Evolutionary conservation across 768 basidiomycete species (phyloP).

Genomic region (Terana coerulea): DNA sequence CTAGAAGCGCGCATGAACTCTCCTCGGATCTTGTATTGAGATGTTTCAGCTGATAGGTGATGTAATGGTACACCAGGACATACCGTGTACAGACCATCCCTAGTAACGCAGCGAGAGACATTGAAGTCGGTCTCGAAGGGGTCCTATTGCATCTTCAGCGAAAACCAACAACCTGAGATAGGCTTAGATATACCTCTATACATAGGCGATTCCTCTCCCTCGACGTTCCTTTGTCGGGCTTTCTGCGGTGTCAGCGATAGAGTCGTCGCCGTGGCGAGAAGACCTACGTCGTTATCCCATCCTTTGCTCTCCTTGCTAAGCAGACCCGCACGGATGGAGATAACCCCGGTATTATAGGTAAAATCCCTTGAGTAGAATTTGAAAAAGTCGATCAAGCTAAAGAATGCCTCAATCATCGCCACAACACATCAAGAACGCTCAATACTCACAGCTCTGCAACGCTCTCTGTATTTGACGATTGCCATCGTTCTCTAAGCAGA

Average conservation of each 20-base stretch:
- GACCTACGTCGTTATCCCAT: slow-evolving; percentile 89
- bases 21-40: slow-evolving; percentile 74
- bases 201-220: slow-evolving; percentile 93
- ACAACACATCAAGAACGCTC: not conserved
- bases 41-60: not conserved
- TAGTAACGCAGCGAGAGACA: slow-evolving; percentile 93
- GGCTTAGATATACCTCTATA: slow-evolving; percentile 66
- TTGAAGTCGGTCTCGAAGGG: slow-evolving; percentile 97
- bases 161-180: not conserved
- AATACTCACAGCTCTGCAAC: slow-evolving; percentile 84
- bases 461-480: slow-evolving; percentile 87
- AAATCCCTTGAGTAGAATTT: slow-evolving; percentile 95
- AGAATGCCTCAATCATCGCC: not conserved
- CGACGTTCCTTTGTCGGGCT: slow-evolving; percentile 55
- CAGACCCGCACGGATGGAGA: slow-evolving; percentile 85
- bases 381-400: slow-evolving; percentile 95
- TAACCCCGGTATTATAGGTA: slow-evolving; percentile 84
- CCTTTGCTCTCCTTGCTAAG: slow-evolving; percentile 91
- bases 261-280: not conserved
- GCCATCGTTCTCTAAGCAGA: slow-evolving; percentile 86
- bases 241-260: not conserved
- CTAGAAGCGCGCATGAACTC: slow-evolving; percentile 97
- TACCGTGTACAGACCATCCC: slow-evolving; percentile 93
- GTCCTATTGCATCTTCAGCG: slow-evolving; percentile 50
- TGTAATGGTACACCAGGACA: slow-evolving; percentile 21